Evolutionary conservation across 805 yeast genomes (phyloP).

Genomic region (Suhomyces faveliae): DNA sequence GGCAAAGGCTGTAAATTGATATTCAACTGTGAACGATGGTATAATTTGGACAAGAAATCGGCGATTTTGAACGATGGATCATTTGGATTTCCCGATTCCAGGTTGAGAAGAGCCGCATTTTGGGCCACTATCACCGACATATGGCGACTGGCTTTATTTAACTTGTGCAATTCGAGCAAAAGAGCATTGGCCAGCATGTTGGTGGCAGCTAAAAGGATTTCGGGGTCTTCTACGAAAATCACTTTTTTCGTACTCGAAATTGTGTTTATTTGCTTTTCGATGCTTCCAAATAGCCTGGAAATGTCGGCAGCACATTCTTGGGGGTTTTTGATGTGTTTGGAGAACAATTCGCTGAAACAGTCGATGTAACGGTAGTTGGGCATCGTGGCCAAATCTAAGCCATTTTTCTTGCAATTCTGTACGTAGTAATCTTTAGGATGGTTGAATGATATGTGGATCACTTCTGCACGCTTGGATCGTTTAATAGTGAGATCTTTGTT

Average conservation of each 20-base stretch:
- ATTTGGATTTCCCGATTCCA: slow-evolving; percentile 17
- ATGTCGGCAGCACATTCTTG: slow-evolving; percentile 15
- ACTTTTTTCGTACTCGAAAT: slow-evolving; percentile 15
- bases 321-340: slow-evolving; percentile 26
- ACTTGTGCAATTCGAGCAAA: slow-evolving; percentile 27
- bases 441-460: slow-evolving; percentile 36
- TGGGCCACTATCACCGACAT: slow-evolving; percentile 38
- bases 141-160: slow-evolving; percentile 33
- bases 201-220: slow-evolving; percentile 46
- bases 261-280: slow-evolving; percentile 12
- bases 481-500: slow-evolving; percentile 26
- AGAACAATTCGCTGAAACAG: slow-evolving; percentile 46
- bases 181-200: slow-evolving; percentile 34
- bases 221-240: slow-evolving; percentile 48
- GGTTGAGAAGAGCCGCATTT: slow-evolving; percentile 35
- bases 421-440: slow-evolving; percentile 32
- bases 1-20: slow-evolving; percentile 63
- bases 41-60: slow-evolving; percentile 46
- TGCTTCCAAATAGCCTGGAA: slow-evolving; percentile 16
- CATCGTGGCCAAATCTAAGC: slow-evolving; percentile 29
- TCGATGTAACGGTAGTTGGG: slow-evolving; percentile 41
- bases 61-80: slow-evolving; percentile 43
- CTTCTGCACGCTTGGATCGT: slow-evolving; percentile 24
- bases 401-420: slow-evolving; percentile 39
- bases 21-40: slow-evolving; percentile 51